A percentile compares a stretch with the other conserved stretches of the same genome.
Evolutionary conservation across 1,284 basidiomycete species (phyloP).

Genomic region (Exobasidium cylindrosporum): DNA sequence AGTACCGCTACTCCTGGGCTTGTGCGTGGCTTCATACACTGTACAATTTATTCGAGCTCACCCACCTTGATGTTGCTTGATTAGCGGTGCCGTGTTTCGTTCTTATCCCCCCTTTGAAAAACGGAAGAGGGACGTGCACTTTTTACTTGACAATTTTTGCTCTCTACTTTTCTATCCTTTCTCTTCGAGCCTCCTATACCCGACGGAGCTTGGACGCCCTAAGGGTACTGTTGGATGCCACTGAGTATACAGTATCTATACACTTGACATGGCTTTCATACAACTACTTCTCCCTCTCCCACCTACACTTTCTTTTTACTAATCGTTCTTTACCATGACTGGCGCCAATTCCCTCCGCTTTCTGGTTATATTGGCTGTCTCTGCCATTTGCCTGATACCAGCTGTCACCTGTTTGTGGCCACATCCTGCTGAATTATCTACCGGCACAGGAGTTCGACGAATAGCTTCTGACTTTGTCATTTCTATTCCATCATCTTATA

Average conservation of each 20-base stretch:
- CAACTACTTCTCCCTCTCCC: neutral
- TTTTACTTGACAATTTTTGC: too few species aligned
- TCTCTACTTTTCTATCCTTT: neutral
- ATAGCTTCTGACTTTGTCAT: neutral
- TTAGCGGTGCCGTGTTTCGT: too few species aligned
- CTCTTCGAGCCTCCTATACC: neutral
- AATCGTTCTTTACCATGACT: neutral
- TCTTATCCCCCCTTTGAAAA: too few species aligned
- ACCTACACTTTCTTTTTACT: neutral
- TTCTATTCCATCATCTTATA: neutral
- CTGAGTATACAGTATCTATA: too few species aligned
- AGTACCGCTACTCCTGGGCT: too few species aligned
- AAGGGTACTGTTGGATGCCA: too few species aligned
- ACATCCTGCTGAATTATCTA: neutral
- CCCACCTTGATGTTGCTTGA: too few species aligned
- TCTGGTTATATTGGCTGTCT: neutral
- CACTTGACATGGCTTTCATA: too few species aligned
- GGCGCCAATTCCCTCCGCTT: neutral
- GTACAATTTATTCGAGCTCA: too few species aligned
- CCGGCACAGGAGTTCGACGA: neutral
- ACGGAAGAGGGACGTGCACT: too few species aligned
- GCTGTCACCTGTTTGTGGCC: constrained; percentile 2
- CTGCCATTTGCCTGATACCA: neutral
- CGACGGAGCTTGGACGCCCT: too few species aligned
- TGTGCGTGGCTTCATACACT: too few species aligned